Base-by-base conservation (phyloP, 176 grass and related monocot species). In the Aegilops bicornis region DNA sequence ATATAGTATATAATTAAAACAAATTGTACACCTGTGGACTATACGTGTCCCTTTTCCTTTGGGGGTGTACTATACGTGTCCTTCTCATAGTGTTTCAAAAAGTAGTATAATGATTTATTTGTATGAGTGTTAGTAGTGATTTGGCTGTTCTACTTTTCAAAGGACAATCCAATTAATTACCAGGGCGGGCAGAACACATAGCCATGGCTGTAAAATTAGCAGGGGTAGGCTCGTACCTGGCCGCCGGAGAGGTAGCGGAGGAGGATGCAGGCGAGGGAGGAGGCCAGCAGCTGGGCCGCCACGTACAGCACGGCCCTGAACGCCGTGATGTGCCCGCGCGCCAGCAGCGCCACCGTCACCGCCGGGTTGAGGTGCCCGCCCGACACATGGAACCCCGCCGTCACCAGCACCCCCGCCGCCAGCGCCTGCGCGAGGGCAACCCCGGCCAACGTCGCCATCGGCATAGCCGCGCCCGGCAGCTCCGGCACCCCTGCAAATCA, bases 351-450 rank as follows among this genome's bases (percentile, higher is more conserved):
- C n/a, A 96, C 74, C 31, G 97, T 96, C 42, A 99, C 97, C 13
- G 97, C 94, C 14, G 97, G 97, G 87, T 99, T 99, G 1, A 99
- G 92, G 87, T 99, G 94, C 12, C 94, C 97, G 64, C 89, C 89
- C 8, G 89, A 91, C 7, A 91, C 86, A 71, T 91, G 89, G 82
- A 91, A 88, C 0, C 89, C 90, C 63, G 90, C 90, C 1, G 90
- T 88, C 8, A 91, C 82, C 19, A 91, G 62, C 64, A 88, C 86
- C 9, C 86, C 90, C 39, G 86, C 90, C 10, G 90, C 90, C 64
- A 88, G 82, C 63, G 90, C 86, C 69, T 88, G 30, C 42, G 90
- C 78, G 62, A 85, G 60, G 1, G 90, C 86, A 64, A 88, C 90
- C 31, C 76, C 90, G 13, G 90, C 78, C 86, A 91, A 64, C 71